Conservation (phyloP, 768 basidiomycete species). For the Suillus ampliporus region DNA sequence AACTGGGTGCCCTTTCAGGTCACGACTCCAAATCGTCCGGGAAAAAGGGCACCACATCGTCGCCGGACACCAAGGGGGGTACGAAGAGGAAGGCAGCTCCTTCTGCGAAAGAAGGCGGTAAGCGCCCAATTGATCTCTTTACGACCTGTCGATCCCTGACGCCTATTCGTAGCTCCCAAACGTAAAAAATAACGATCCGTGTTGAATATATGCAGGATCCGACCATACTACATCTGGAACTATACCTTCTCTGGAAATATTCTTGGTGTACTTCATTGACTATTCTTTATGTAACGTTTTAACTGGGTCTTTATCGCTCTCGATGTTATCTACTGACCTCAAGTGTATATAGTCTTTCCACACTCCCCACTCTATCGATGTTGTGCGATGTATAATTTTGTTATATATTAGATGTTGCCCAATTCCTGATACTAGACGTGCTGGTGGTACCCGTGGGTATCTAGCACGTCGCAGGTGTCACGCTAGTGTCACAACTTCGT, state of each 20-base stretch:
- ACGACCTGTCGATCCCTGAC: constrained; percentile 32
- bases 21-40: constrained; percentile 17
- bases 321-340: neutral
- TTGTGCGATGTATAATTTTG: neutral
- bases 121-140: constrained; percentile 17
- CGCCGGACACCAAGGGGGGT: constrained; percentile 31
- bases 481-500: no score
- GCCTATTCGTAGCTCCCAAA: neutral
- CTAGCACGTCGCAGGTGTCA: no score
- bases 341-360: constrained; percentile 3
- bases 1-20: constrained; percentile 53
- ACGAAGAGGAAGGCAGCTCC: constrained; percentile 53
- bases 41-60: constrained; percentile 25
- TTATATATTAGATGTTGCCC: neutral
- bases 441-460: no score
- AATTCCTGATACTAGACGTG: no score
- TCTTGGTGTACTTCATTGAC: neutral
- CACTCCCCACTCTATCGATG: neutral
- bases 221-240: neutral
- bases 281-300: constrained; percentile 2
- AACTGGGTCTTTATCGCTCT: neutral
- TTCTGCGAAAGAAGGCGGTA: constrained; percentile 44
- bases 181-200: neutral
- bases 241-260: constrained; percentile 5
- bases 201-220: neutral